Base-by-base conservation (phyloP, 768 basidiomycete genomes). In the Ramaria sp. region DNA sequence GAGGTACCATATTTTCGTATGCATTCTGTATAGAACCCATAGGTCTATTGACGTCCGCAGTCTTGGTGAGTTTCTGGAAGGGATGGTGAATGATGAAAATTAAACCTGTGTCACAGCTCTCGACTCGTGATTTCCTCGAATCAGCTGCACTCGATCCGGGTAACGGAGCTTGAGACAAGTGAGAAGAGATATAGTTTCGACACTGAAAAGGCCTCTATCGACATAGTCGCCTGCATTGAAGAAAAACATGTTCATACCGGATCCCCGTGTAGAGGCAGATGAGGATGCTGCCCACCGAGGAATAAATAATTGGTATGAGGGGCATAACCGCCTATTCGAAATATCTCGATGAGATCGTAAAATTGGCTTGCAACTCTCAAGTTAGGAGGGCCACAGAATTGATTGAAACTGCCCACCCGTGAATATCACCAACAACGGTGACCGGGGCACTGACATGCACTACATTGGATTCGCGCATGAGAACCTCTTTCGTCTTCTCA, bases 21-120 rank as follows among this genome's bases (percentile, higher is more conserved):
- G 66, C 96, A 98, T 77, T 99, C 96, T 38, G 91, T 89, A 71
- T 99, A 99, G 75, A 99, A 99, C 12, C 96, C 96, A 66, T 98
- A 99, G 22, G 92, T 94, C 94, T 98, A 68, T 51, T 60, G 33
- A 34, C 5, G 33, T 34, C 53, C 22, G 7, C 19, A 10, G 62
- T 57, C 55, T 67, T 52, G 68, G 68, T 69, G 66, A 69, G 61
- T 64, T 63, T 56, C 56, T 46, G 34, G 31, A 60, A 63, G 56
- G 58, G 54, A 55, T 50, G 58, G 50, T 56, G 52, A 59, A 54
- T 61, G 62, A 61, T 58, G 57, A 59, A 60, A 60, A 51, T 62
- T 13, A 78, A 65, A 91, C 94, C 77, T 97, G 96, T 0, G 96
- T 99, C 56, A 99, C 96, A 2, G 96, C 96, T 69, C 96, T 76